These are phyloP conservation scores for Oryza brachyantha DNA, from an alignment of 176 grass and related monocot species.

Conservation along the genomic window DNA sequence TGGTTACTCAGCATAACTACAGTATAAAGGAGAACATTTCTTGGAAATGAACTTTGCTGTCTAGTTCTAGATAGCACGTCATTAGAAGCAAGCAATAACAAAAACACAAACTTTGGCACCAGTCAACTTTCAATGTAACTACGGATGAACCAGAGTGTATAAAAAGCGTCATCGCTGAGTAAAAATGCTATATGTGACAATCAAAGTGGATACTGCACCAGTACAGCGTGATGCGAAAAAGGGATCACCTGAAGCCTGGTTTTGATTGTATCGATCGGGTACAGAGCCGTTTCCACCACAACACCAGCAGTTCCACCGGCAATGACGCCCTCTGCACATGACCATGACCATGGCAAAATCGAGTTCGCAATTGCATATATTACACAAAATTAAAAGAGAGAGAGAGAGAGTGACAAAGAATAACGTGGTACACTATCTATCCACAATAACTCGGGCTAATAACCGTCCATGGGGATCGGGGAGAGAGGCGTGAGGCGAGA, in stretches of 20 bases:
- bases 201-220: neutral
- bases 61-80: neutral
- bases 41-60: neutral
- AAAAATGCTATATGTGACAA: neutral
- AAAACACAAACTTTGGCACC: neutral
- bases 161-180: neutral
- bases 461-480: neutral
- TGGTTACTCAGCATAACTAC: neutral
- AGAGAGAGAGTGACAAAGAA: too few relatives aligned
- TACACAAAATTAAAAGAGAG: neutral
- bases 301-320: conserved; percentile 87
- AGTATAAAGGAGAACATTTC: neutral
- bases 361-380: neutral
- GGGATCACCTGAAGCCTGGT: conserved; percentile 73
- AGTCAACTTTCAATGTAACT: neutral
- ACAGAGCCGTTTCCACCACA: conserved; percentile 80
- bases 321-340: conserved; percentile 69
- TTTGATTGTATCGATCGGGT: conserved; percentile 91
- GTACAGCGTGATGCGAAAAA: neutral
- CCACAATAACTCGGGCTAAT: neutral
- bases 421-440: too few relatives aligned
- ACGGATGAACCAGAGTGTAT: neutral
- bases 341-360: neutral
- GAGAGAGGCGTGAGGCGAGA: neutral
- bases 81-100: neutral